phyloP scores from a whole-genome alignment of 345 rosid species.

The Cardiospermum halicacabum region DNA sequence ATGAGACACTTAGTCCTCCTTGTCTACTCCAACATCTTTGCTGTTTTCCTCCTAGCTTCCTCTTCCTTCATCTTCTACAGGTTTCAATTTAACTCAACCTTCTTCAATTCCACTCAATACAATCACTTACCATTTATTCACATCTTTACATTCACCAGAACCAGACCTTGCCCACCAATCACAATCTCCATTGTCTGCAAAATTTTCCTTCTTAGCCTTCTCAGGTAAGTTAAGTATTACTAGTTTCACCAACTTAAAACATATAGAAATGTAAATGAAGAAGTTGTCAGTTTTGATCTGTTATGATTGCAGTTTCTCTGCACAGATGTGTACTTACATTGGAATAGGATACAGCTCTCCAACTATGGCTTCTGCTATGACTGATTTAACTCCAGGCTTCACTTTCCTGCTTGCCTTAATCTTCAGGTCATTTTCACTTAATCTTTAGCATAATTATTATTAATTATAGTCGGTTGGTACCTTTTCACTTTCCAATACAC shows the following conservation, averaged over 20 bases:
- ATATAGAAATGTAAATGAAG: background rate
- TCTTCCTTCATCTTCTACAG: slow-evolving; percentile 27
- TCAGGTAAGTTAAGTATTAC: slow-evolving; percentile 13
- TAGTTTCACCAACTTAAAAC: background rate
- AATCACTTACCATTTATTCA: background rate
- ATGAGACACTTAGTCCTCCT: slow-evolving; percentile 18
- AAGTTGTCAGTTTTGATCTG: background rate
- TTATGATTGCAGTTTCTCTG: slow-evolving; percentile 22
- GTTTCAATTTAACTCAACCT: slow-evolving; percentile 8
- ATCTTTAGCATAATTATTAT: no score
- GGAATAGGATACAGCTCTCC: slow-evolving; percentile 42
- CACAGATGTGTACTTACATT: slow-evolving; percentile 29
- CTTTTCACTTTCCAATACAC: background rate
- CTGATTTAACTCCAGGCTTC: slow-evolving; percentile 41
- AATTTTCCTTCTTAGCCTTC: slow-evolving; percentile 18
- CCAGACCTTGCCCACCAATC: slow-evolving; percentile 11
- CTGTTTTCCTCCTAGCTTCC: slow-evolving; percentile 23
- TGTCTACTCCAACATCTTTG: slow-evolving; percentile 24
- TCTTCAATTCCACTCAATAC: background rate
- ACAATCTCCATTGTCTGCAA: slow-evolving; percentile 10
- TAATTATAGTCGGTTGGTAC: background rate
- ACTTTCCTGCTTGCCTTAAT: slow-evolving; percentile 41
- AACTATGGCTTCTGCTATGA: slow-evolving; percentile 43
- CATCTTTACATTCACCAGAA: slow-evolving; percentile 3
- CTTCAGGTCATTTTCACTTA: slow-evolving; percentile 26